phyloP scores from a whole-genome alignment of 164 flowering plant species.

The Brasenia schreberi region DNA sequence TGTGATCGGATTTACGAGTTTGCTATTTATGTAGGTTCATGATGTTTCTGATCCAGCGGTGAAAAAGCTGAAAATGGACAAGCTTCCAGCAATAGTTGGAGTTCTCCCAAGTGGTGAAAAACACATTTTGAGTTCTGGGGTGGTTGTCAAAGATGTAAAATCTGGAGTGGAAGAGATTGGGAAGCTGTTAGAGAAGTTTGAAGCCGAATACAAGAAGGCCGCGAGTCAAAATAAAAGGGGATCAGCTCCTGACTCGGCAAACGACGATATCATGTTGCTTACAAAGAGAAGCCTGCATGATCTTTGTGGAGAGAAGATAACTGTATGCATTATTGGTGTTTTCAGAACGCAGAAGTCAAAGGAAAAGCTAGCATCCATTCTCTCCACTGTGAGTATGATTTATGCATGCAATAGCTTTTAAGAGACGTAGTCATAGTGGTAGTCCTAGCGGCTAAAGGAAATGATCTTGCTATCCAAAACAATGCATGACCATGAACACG shows the following conservation, averaged over 20 bases:
- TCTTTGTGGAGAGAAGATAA: conserved; percentile 51
- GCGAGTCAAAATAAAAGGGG: conserved; percentile 21
- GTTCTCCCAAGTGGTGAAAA: conserved; percentile 82
- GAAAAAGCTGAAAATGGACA: conserved; percentile 49
- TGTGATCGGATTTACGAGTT: neutral
- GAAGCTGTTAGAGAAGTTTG: conserved; percentile 46
- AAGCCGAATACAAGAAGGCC: conserved; percentile 55
- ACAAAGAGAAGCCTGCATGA: conserved; percentile 39
- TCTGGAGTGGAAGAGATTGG: conserved; percentile 64
- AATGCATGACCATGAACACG: too few relatives aligned
- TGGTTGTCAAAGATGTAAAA: conserved; percentile 64
- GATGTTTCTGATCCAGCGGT: conserved; percentile 52
- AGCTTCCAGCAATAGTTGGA: conserved; percentile 83
- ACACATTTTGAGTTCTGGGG: conserved; percentile 48
- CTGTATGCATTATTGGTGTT: conserved; percentile 78
- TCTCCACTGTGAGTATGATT: conserved; percentile 35
- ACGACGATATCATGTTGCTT: conserved; percentile 36
- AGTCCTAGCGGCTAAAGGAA: too few relatives aligned
- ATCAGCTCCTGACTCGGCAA: conserved; percentile 21
- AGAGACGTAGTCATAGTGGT: too few relatives aligned
- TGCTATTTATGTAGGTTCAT: conserved; percentile 31
- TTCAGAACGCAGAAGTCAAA: conserved; percentile 57
- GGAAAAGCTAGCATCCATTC: conserved; percentile 50
- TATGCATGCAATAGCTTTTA: too few relatives aligned
- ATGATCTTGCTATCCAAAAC: too few relatives aligned